Conservation (phyloP, 257 asterid genomes). For the Rauvolfia tetraphylla region DNA sequence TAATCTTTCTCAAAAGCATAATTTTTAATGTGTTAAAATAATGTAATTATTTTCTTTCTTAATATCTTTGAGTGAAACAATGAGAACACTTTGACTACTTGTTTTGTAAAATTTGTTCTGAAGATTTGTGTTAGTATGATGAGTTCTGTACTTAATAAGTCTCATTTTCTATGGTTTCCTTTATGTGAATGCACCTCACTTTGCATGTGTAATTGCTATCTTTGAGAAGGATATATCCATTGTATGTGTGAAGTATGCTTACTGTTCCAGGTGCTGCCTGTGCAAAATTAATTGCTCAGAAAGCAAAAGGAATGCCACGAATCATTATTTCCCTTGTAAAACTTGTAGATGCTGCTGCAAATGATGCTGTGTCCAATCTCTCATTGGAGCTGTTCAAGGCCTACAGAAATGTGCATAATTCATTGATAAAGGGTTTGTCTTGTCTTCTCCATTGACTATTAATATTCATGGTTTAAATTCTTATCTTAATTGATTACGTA, state of each 20-base stretch:
- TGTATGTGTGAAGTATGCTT: not conserved
- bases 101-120: not conserved
- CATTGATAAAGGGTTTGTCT: conserved; percentile 54
- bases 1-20: not conserved
- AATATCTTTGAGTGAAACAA: not conserved
- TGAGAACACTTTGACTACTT: too few species aligned
- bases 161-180: not conserved
- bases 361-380: conserved; percentile 65
- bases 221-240: not conserved
- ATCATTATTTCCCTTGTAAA: conserved; percentile 56
- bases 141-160: not conserved
- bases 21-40: not conserved
- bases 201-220: not conserved
- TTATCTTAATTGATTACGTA: not conserved
- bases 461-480: not conserved
- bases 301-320: conserved; percentile 93
- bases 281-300: conserved; percentile 81
- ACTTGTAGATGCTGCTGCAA: conserved; percentile 59
- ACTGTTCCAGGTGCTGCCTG: conserved; percentile 52
- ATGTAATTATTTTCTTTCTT: too few species aligned
- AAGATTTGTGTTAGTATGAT: not conserved
- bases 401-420: conserved; percentile 39
- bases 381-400: conserved; percentile 60
- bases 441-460: conserved; percentile 17
- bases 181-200: not conserved